A percentile compares a stretch with the other conserved stretches of the same genome.
Conservation (phyloP, 768 basidiomycete species). For the Boletus sensibilis region DNA sequence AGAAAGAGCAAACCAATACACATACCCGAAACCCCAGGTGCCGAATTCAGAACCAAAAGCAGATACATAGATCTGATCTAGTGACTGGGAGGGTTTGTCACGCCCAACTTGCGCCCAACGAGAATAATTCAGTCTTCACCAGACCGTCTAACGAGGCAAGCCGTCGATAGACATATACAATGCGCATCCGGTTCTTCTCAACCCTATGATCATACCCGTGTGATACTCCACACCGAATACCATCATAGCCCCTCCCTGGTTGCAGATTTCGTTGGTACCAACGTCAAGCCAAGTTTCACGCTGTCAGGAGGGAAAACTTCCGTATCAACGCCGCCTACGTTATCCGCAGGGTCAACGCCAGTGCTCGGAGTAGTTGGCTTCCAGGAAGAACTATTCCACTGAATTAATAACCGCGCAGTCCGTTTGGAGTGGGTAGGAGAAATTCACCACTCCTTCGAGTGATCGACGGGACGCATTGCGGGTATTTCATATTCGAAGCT, state of each 20-base stretch:
- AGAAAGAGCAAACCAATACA: neutral
- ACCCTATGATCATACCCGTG: constrained; percentile 1
- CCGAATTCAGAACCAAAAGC: neutral
- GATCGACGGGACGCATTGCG: too few relatives aligned
- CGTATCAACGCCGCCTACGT: neutral
- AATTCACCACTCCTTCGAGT: too few relatives aligned
- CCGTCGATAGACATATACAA: too few relatives aligned
- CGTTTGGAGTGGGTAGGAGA: too few relatives aligned
- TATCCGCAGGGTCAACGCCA: neutral
- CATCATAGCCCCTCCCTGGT: neutral
- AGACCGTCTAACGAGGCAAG: too few relatives aligned
- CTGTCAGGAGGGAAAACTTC: constrained; percentile 31
- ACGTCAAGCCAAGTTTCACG: constrained; percentile 31
- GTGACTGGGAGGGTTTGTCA: too few relatives aligned
- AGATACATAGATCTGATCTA: too few relatives aligned
- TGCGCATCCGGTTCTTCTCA: neutral
- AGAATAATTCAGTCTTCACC: too few relatives aligned
- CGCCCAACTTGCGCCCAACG: too few relatives aligned
- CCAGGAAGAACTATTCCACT: too few relatives aligned
- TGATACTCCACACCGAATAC: constrained; percentile 23
- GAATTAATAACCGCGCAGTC: too few relatives aligned
- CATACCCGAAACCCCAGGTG: neutral
- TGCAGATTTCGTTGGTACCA: constrained; percentile 15
- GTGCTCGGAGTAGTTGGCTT: neutral
- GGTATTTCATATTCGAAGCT: too few relatives aligned